Evolutionary conservation across 768 basidiomycete genomes (phyloP).

Genomic region (Boletus patriciae): DNA sequence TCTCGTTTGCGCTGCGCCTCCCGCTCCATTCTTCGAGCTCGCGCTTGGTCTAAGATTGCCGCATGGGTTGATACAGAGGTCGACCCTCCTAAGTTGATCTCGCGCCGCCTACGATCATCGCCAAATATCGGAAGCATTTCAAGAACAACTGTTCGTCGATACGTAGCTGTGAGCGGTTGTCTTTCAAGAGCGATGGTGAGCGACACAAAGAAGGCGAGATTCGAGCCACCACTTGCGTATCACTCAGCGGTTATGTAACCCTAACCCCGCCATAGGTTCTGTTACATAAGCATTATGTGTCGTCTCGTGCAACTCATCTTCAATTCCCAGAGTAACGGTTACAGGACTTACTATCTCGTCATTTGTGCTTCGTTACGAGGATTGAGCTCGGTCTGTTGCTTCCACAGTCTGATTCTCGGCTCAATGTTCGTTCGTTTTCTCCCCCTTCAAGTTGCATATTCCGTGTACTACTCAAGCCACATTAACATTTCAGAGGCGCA

Average conservation of each 20-base stretch:
- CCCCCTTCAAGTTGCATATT: no score
- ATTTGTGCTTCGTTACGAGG: no score
- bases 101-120: conserved; percentile 51
- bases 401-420: no score
- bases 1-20: conserved; percentile 51
- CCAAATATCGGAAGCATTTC: conserved; percentile 48
- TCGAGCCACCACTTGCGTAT: not conserved
- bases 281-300: not conserved
- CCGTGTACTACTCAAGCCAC: no score
- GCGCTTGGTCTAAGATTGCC: conserved; percentile 62
- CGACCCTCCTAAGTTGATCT: conserved; percentile 77
- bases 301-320: no score
- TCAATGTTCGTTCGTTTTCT: no score
- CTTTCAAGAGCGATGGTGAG: not conserved
- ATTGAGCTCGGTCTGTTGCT: no score
- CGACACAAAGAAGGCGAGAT: not conserved
- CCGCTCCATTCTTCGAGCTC: conserved; percentile 58
- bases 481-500: no score
- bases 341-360: no score
- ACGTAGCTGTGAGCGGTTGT: not conserved
- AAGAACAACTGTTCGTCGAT: not conserved
- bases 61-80: conserved; percentile 50
- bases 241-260: conserved; percentile 16
- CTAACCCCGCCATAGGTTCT: conserved; percentile 15
- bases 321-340: no score